phyloP scores from a whole-genome alignment of 1,284 basidiomycete species.

The Meira miltonrushii region DNA sequence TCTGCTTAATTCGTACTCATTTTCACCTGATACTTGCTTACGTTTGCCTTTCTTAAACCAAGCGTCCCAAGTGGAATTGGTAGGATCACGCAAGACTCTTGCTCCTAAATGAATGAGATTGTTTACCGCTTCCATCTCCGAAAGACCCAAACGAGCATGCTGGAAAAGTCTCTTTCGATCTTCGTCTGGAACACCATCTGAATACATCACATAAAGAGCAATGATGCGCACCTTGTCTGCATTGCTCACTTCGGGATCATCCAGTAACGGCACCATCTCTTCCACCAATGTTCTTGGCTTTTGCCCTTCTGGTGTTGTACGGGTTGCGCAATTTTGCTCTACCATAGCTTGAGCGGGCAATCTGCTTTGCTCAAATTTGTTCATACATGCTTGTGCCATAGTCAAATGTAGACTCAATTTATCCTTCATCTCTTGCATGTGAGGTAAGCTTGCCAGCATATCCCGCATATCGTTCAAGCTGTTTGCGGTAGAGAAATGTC shows the following conservation, averaged over 20 bases:
- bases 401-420: constrained; percentile 94
- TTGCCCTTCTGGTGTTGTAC: constrained; percentile 44
- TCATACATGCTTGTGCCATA: constrained; percentile 98
- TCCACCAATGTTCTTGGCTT: constrained; percentile 65
- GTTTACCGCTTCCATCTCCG: constrained; percentile 92
- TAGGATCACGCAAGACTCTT: constrained; percentile 67
- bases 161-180: constrained; percentile 90
- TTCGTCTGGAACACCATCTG: constrained; percentile 95
- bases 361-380: constrained; percentile 80
- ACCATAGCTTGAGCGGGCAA: constrained; percentile 80
- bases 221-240: constrained; percentile 91
- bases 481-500: constrained; percentile 69
- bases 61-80: constrained; percentile 25
- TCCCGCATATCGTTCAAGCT: constrained; percentile 97
- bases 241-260: constrained; percentile 66
- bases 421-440: constrained; percentile 91
- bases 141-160: constrained; percentile 80
- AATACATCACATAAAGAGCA: constrained; percentile 87
- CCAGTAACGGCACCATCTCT: constrained; percentile 95
- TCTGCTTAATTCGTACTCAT: constrained; percentile 91
- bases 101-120: constrained; percentile 77
- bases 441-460: constrained; percentile 90
- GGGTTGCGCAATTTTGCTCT: constrained; percentile 64
- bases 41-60: constrained; percentile 61
- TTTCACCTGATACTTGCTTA: constrained; percentile 70